Base-by-base conservation (phyloP, 148 eudicot species). In the Talinum fruticosum region DNA sequence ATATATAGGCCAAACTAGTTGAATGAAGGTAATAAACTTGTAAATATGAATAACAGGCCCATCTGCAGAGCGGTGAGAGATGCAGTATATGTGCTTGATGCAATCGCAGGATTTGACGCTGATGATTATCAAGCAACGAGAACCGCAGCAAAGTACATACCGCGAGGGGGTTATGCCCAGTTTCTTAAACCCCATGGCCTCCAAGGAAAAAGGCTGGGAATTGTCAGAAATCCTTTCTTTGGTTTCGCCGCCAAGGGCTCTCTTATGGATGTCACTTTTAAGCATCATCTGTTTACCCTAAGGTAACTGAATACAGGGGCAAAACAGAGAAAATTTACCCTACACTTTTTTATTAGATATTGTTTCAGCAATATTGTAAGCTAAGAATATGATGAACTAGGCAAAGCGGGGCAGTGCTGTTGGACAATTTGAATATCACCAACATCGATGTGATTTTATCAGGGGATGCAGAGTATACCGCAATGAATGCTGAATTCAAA, bases 1-100 rank as follows among this genome's bases (percentile, higher is more conserved):
- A n/a, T n/a, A n/a, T n/a, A 1, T 19, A 51, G 16, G 34, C 64
- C 51, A 6, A 73, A 2, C 30, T 16, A 18, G 26, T 14, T 13
- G 15, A 62, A 26, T 62, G 51, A 5, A 14, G 38, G 12, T 61
- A n/a, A 35, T 6, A 8, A 32, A 30, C 10, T 61, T 19, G 29
- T 38, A 2, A 3, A 71, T 18, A 28, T 70, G 69, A 69, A 69
- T 37, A 26, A 44, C 86, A 88, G 91, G 72, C 91, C 91, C 0
- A 79, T 88, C 16, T 86, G 91, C 73, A 84, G 91, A 70, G 86
- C 88, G 8, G 91, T 88, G 24, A 44, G 77, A 24, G 91, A 88
- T 84, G 88, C 86, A 47, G 83, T 79, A 34, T 54, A 79, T 76
- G 89, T 88, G 23, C 86, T 86, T 15, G 87, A 88, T 77, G 85